A percentile compares a stretch with the other conserved stretches of the same genome.
Evolutionary conservation across 345 rosid genomes (phyloP).

Genomic region (Barbarea vulgaris): DNA sequence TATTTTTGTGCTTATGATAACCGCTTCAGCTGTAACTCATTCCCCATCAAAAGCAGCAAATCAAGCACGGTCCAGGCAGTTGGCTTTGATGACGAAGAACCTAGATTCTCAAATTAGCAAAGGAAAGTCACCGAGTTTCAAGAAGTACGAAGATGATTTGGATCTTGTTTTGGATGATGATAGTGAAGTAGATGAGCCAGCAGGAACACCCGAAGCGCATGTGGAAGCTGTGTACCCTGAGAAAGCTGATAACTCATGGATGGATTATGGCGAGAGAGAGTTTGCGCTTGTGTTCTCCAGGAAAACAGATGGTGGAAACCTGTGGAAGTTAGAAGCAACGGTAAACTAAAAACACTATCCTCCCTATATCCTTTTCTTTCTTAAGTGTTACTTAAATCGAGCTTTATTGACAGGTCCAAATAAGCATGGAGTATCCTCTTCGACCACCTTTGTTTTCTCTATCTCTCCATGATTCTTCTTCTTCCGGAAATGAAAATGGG

Average conservation of each 20-base stretch:
- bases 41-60: conserved; percentile 49
- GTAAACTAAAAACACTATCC: conserved; percentile 41
- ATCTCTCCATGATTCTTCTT: conserved; percentile 45
- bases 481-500: conserved; percentile 42
- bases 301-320: conserved; percentile 50
- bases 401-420: conserved; percentile 56
- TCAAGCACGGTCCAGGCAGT: conserved; percentile 65
- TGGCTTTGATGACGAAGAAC: conserved; percentile 80
- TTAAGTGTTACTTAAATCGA: conserved; percentile 5
- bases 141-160: conserved; percentile 66
- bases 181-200: conserved; percentile 77
- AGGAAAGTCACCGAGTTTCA: conserved; percentile 69
- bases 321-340: conserved; percentile 74
- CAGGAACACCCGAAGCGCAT: conserved; percentile 46
- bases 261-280: conserved; percentile 67
- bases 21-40: too few species aligned
- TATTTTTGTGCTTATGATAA: too few species aligned
- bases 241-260: conserved; percentile 63
- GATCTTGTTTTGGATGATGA: conserved; percentile 74
- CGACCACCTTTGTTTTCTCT: conserved; percentile 78
- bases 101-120: conserved; percentile 58
- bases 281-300: conserved; percentile 62
- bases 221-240: conserved; percentile 45
- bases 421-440: conserved; percentile 90
- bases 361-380: conserved; percentile 16